These are phyloP conservation scores for Garcia nutans DNA, from an alignment of 345 rosid species.

Conservation along the genomic window DNA sequence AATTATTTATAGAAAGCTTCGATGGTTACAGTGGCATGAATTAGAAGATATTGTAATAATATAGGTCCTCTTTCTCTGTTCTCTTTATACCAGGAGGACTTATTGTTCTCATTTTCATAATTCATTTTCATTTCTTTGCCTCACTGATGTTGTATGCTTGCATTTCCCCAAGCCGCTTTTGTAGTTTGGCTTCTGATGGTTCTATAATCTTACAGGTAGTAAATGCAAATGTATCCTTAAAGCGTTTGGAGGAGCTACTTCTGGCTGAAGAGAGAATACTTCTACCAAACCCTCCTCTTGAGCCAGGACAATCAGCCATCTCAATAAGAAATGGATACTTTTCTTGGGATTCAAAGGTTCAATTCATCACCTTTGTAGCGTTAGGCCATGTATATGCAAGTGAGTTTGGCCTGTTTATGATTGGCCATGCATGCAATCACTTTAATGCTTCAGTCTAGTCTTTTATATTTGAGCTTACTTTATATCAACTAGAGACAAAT, in stretches of 20 bases:
- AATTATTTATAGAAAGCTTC: not conserved
- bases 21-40: not conserved
- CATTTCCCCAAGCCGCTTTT: not conserved
- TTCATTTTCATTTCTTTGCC: not conserved
- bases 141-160: conserved; percentile 2
- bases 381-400: not conserved
- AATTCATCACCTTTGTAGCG: not conserved
- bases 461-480: not conserved
- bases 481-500: not conserved
- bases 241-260: conserved; percentile 89
- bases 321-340: conserved; percentile 82
- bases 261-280: conserved; percentile 90
- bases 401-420: not conserved
- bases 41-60: not conserved
- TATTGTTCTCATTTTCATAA: not conserved
- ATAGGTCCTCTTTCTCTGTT: not conserved
- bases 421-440: not conserved
- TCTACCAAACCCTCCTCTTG: conserved; percentile 85
- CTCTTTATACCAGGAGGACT: not conserved
- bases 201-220: conserved; percentile 52
- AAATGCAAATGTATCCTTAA: conserved; percentile 92
- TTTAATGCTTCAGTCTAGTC: not conserved
- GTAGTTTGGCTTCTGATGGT: conserved; percentile 24
- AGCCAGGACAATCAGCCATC: conserved; percentile 67
- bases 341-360: conserved; percentile 96